Evolutionary conservation across 2,329 filamentous ascomycete genomes (phyloP).

Genomic region (Ceratocystis diversiconidia): DNA sequence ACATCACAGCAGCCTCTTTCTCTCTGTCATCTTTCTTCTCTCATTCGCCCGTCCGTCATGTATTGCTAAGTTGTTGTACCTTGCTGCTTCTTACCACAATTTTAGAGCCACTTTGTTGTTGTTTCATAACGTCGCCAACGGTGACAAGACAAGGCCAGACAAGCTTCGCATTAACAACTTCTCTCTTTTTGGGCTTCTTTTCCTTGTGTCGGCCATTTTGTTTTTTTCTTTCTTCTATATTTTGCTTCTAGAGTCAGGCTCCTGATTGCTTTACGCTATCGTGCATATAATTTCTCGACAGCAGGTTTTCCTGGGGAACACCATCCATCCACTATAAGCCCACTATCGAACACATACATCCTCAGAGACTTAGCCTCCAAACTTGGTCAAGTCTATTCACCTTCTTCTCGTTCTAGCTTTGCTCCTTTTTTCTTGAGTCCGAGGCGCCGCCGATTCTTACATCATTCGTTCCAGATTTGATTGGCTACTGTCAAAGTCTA

Average conservation of each 20-base stretch:
- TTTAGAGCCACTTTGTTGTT: conserved; percentile 4
- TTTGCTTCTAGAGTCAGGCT: not conserved
- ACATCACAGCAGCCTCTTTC: not conserved
- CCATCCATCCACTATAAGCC: not conserved
- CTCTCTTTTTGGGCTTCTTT: not conserved
- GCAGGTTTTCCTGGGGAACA: not conserved
- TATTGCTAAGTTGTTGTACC: not conserved
- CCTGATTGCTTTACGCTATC: not conserved
- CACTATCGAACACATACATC: not conserved
- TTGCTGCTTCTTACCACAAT: not conserved
- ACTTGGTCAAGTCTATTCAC: not conserved
- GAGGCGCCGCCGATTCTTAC: not conserved
- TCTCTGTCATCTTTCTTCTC: not conserved
- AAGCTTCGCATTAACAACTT: not conserved
- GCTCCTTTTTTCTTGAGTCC: not conserved
- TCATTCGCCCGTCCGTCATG: not conserved
- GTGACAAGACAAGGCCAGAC: not conserved
- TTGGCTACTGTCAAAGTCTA: not conserved
- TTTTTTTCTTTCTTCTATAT: not conserved
- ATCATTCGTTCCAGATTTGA: not conserved
- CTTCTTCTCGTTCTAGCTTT: not conserved
- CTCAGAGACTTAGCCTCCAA: not conserved
- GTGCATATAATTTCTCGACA: not conserved
- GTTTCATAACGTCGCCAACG: not conserved
- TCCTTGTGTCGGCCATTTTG: not conserved